phyloP scores from a whole-genome alignment of 2,329 filamentous ascomycete genomes.

The Calonectria honghensis region DNA sequence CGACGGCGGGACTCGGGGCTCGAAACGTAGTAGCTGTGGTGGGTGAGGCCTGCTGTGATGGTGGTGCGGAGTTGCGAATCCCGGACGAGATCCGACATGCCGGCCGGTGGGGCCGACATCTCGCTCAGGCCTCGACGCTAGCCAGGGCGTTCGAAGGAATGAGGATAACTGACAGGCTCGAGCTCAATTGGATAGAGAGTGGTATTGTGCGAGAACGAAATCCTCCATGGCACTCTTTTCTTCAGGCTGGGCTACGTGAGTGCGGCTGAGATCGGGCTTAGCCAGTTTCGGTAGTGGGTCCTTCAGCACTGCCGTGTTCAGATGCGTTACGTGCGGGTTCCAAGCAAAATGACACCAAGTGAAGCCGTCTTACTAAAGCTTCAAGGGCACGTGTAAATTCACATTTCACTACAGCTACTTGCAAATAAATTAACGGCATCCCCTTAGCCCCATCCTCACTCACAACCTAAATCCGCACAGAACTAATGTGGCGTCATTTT shows the following conservation, averaged over 20 bases:
- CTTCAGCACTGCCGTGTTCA: too few species aligned
- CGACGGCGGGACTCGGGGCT: background rate
- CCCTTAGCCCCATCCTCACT: too few species aligned
- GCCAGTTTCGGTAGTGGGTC: too few species aligned
- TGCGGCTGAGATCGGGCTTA: background rate
- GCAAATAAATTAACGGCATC: too few species aligned
- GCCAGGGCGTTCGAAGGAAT: background rate
- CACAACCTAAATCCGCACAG: too few species aligned
- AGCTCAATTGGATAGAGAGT: background rate
- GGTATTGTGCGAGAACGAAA: background rate
- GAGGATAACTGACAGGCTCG: background rate
- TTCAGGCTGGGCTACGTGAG: background rate
- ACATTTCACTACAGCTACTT: too few species aligned
- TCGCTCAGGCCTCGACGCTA: background rate
- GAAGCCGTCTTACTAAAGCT: too few species aligned
- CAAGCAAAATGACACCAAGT: too few species aligned
- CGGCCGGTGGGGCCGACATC: background rate
- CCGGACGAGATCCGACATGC: constrained; percentile 22
- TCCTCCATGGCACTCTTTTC: background rate
- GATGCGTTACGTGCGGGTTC: too few species aligned
- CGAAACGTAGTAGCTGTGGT: constrained; percentile 10
- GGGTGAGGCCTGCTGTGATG: background rate
- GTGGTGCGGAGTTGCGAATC: constrained; percentile 25
- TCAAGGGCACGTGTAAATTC: too few species aligned
- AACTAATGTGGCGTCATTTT: too few species aligned